phyloP scores from a whole-genome alignment of 1,284 basidiomycete genomes.

The Rhodotorula sp. region DNA sequence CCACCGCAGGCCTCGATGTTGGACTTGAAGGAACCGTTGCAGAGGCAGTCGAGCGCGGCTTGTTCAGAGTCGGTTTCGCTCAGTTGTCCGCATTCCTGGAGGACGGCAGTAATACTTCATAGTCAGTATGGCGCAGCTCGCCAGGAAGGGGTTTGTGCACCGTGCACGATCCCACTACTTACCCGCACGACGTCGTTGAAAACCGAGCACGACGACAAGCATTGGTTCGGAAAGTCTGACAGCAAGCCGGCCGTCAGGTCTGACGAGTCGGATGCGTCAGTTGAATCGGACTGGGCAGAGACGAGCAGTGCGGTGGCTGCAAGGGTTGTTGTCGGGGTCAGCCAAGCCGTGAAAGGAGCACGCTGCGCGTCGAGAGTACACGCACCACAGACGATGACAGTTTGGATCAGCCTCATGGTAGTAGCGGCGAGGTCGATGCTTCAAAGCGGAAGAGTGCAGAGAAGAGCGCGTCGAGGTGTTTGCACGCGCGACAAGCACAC shows the following conservation, averaged over 20 bases:
- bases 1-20: slow-evolving; percentile 3
- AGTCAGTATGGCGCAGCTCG: too few species aligned
- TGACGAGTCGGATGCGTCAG: neutral
- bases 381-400: neutral
- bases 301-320: neutral
- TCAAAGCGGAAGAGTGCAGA: neutral
- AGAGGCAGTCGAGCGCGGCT: slow-evolving; percentile 9
- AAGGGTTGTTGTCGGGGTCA: neutral
- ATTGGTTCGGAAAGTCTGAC: slow-evolving; percentile 12
- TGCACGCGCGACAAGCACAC: neutral
- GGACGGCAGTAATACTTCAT: too few species aligned
- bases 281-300: neutral
- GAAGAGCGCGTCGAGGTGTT: neutral
- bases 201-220: neutral
- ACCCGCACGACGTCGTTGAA: neutral
- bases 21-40: neutral
- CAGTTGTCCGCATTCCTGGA: neutral
- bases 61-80: neutral
- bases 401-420: neutral
- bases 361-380: neutral
- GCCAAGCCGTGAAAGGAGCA: neutral
- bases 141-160: too few species aligned
- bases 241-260: neutral
- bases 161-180: neutral
- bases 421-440: neutral